Conservation (phyloP, 306 rosid species). For the Ceratonia siliqua region DNA sequence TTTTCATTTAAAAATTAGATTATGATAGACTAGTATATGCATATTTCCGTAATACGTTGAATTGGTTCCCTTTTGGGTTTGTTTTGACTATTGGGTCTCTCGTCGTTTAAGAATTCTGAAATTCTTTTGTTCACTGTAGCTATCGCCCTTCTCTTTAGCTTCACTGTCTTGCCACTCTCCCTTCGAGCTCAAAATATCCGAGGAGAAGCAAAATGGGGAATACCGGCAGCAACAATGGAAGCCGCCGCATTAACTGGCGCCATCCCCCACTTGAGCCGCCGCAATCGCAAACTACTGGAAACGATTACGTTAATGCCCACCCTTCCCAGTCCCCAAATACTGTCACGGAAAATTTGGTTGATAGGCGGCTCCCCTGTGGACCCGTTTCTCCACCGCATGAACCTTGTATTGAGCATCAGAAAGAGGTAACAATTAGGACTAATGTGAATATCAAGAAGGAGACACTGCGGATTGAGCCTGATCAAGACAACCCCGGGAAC, state of each 20-base stretch:
- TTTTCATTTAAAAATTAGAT: too few species aligned
- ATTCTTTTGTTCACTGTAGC: background rate
- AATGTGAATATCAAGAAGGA: constrained; percentile 52
- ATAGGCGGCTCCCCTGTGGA: constrained; percentile 31
- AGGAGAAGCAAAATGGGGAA: constrained; percentile 39
- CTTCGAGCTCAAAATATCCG: background rate
- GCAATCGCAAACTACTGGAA: constrained; percentile 15
- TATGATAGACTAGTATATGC: too few species aligned
- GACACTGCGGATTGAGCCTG: constrained; percentile 48
- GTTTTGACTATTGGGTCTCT: too few species aligned
- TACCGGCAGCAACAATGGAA: constrained; percentile 25
- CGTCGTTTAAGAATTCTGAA: background rate
- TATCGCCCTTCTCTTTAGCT: background rate
- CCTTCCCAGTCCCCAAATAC: constrained; percentile 35
- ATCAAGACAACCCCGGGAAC: constrained; percentile 40
- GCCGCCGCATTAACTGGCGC: constrained; percentile 34
- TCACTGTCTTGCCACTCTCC: background rate
- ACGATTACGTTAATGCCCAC: constrained; percentile 5
- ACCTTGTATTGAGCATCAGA: constrained; percentile 39
- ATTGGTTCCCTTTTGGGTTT: too few species aligned
- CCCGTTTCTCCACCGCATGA: constrained; percentile 9
- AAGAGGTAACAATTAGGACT: constrained; percentile 46
- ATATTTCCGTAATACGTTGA: too few species aligned
- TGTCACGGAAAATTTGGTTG: background rate
- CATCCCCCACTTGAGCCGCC: constrained; percentile 18